Conservation (phyloP, 257 asterid species). For the Thymus quinquecostatus region DNA sequence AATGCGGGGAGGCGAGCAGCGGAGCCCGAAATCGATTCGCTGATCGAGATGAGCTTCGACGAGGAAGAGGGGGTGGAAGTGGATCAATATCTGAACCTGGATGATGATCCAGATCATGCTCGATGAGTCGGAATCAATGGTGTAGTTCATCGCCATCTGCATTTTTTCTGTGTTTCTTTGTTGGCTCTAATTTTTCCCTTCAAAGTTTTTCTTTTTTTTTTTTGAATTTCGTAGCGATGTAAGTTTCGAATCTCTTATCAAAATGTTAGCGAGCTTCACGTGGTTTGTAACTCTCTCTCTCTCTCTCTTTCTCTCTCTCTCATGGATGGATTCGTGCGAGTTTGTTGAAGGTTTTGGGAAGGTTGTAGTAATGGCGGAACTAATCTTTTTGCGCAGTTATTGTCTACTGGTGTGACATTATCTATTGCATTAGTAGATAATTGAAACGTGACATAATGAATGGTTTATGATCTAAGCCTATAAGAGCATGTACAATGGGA, state of each 20-base stretch:
- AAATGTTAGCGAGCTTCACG: not conserved
- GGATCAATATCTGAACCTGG: constrained; percentile 2
- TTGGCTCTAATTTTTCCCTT: not conserved
- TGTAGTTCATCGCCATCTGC: not conserved
- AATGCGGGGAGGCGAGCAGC: not conserved
- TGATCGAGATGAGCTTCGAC: not conserved
- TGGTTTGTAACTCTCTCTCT: not conserved
- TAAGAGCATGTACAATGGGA: too few relatives aligned
- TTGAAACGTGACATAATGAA: too few relatives aligned
- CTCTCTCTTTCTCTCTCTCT: not conserved
- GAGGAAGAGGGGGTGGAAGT: not conserved
- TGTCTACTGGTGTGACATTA: too few relatives aligned
- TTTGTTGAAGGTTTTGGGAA: constrained; percentile 7
- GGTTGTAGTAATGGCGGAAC: constrained; percentile 3
- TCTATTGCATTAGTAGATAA: too few relatives aligned
- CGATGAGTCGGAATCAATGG: not conserved
- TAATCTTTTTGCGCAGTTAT: not conserved
- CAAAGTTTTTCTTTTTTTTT: too few relatives aligned
- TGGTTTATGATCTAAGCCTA: too few relatives aligned
- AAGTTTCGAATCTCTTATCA: too few relatives aligned
- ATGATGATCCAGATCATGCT: not conserved
- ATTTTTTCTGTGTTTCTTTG: not conserved
- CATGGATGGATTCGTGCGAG: not conserved
- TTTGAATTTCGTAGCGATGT: too few relatives aligned
- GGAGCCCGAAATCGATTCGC: not conserved